Conservation (phyloP, 2,329 filamentous ascomycete genomes). For the Stemphylium lycopersici region DNA sequence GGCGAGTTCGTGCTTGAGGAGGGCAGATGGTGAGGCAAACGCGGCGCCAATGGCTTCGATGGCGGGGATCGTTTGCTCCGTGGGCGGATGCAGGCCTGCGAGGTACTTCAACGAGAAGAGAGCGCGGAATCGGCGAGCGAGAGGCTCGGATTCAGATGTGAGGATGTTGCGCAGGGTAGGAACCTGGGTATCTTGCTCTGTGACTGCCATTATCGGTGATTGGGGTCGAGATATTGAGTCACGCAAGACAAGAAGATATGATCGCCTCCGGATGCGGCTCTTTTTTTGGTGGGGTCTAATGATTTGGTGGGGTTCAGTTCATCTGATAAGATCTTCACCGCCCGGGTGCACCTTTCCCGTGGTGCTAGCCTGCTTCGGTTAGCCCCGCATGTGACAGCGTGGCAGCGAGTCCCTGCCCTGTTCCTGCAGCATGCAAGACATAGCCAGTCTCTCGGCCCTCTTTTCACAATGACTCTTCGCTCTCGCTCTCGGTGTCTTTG, state of each 20-base stretch:
- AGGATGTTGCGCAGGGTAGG: slow-evolving; percentile 74
- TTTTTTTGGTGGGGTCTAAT: slow-evolving; percentile 34
- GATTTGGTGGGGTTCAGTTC: slow-evolving; percentile 26
- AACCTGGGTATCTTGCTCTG: slow-evolving; percentile 57
- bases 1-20: slow-evolving; percentile 94
- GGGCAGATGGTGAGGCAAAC: slow-evolving; percentile 81
- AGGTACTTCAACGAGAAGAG: slow-evolving; percentile 98
- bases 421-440: slow-evolving; percentile 13
- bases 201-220: slow-evolving; percentile 35
- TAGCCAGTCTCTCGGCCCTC: slow-evolving; percentile 5
- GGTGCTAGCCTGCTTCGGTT: neutral
- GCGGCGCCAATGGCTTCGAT: slow-evolving; percentile 85
- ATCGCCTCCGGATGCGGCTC: slow-evolving; percentile 20
- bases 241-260: neutral
- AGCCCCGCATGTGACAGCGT: slow-evolving; percentile 14
- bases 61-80: slow-evolving; percentile 64
- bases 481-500: slow-evolving; percentile 19
- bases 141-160: slow-evolving; percentile 77
- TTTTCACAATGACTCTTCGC: slow-evolving; percentile 29
- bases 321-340: slow-evolving; percentile 37
- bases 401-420: slow-evolving; percentile 15
- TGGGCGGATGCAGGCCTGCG: slow-evolving; percentile 69
- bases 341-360: neutral
- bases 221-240: neutral
- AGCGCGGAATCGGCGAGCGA: slow-evolving; percentile 90